Evolutionary conservation across 805 yeast species (phyloP).

Genomic region (Cyberlindnera mycetangii): DNA sequence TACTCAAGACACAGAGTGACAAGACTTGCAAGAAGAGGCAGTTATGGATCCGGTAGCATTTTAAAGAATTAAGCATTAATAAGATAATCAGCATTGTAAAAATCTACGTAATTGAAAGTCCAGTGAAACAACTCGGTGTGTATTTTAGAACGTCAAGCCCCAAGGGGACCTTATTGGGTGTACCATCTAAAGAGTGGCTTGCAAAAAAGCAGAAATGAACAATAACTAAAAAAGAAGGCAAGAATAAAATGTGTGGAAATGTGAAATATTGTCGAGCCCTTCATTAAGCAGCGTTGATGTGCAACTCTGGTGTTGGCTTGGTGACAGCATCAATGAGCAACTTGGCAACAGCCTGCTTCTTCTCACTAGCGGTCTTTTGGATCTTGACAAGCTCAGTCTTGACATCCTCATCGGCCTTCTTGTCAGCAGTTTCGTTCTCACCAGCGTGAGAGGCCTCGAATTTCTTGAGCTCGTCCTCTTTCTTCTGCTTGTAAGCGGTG

Average conservation of each 20-base stretch:
- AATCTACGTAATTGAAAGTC: background rate
- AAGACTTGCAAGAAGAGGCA: too few relatives aligned
- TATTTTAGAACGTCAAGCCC: background rate
- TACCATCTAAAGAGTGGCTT: background rate
- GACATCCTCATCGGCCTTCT: slow-evolving; percentile 74
- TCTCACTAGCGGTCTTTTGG: slow-evolving; percentile 56
- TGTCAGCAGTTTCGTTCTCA: slow-evolving; percentile 70
- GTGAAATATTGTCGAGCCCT: too few relatives aligned
- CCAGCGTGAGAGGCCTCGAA: slow-evolving; percentile 74
- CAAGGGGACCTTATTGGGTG: background rate
- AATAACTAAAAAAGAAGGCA: background rate
- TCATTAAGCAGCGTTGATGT: slow-evolving; percentile 57
- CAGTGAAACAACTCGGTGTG: background rate
- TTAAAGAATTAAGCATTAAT: background rate
- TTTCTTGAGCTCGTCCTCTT: slow-evolving; percentile 76
- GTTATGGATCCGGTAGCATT: too few relatives aligned
- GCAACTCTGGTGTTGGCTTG: slow-evolving; percentile 78
- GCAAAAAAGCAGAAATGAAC: background rate
- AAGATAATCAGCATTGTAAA: too few relatives aligned
- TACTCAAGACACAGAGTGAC: background rate
- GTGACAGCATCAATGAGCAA: slow-evolving; percentile 77
- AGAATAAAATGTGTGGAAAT: background rate
- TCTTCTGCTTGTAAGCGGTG: slow-evolving; percentile 76
- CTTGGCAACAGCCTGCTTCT: slow-evolving; percentile 66
- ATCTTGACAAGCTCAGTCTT: slow-evolving; percentile 68